Evolutionary conservation across 1,139 yeast species (phyloP), one percentile per base, ranked within the genome.

Genomic region (Zygosaccharomyces pseudobailii): DNA sequence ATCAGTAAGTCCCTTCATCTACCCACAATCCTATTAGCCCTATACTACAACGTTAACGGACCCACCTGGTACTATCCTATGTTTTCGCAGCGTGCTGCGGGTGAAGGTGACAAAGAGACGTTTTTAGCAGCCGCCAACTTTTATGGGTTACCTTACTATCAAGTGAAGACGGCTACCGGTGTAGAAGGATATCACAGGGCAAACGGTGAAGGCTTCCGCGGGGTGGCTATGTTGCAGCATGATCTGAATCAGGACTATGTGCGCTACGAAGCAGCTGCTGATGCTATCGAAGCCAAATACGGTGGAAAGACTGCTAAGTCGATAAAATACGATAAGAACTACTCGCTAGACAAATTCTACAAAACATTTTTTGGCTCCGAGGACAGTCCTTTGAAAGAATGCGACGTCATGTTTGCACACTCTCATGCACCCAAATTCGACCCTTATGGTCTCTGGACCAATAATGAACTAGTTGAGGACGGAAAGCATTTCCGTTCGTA

Each of bases 61-160:
- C 94, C 92, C 5, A 75, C 76, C 17, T 80, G 81, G 68, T 88
- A 77, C 62, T 88, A 87, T 65, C 94, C 94, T n/a, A 73, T 88
- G 40, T 77, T 88, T 46, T 82, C 92, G 0, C 95, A 87, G 67
- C 90, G 90, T 10, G 80, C 87, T 0, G 85, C 82, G 48, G 96
- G 96, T 37, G 95, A 87, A 69, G 96, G 96, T 52, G 96, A 88
- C 65, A 88, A 87, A 63, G 96, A 88, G 62, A 87, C 96, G 0
- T 88, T 86, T 60, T 70, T 86, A 46, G 90, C 95, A 0, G 90
- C 92, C 0, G 83, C 94, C 0, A 76, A 76, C 39, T 87, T 84
- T 2, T 67, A 84, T 46, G 69, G 71, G 6, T 76, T 80, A 43
- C 72, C 78, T 1, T 83, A 71, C 54, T 85, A 87, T 60, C 90